Percentiles rank a stretch among this genome's conserved stretches.
Evolutionary conservation across 148 eudicot species (phyloP).

Genomic region (Arctostaphylos glauca): DNA sequence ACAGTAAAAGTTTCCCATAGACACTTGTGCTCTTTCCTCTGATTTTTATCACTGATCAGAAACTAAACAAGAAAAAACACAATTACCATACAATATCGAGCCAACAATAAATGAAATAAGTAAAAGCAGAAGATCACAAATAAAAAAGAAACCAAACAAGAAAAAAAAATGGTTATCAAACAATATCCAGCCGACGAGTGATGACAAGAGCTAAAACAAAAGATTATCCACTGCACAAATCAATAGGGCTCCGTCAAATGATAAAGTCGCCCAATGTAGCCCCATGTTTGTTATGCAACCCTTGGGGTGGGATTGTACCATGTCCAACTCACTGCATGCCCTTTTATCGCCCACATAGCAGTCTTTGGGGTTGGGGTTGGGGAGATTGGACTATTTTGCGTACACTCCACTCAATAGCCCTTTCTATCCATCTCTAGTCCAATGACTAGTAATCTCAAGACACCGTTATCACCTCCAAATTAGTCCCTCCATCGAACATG

Average conservation of each 20-base stretch:
- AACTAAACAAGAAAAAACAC: neutral
- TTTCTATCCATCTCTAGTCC: neutral
- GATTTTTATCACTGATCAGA: neutral
- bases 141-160: neutral
- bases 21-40: neutral
- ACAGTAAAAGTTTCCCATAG: neutral
- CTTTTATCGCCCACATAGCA: neutral
- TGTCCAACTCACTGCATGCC: neutral
- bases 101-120: neutral
- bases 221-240: neutral
- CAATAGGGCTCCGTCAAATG: neutral
- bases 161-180: neutral
- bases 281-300: conserved; percentile 1
- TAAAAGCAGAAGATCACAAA: neutral
- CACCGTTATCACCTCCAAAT: neutral
- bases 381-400: neutral
- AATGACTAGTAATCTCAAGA: neutral
- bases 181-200: neutral
- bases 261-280: neutral
- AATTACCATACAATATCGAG: neutral
- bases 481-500: neutral
- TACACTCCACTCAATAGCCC: neutral
- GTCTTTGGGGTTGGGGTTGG: neutral
- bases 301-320: neutral
- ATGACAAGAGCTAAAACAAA: neutral